phyloP scores from a whole-genome alignment of 164 flowering plant genomes.

The Aristolochia californica region DNA sequence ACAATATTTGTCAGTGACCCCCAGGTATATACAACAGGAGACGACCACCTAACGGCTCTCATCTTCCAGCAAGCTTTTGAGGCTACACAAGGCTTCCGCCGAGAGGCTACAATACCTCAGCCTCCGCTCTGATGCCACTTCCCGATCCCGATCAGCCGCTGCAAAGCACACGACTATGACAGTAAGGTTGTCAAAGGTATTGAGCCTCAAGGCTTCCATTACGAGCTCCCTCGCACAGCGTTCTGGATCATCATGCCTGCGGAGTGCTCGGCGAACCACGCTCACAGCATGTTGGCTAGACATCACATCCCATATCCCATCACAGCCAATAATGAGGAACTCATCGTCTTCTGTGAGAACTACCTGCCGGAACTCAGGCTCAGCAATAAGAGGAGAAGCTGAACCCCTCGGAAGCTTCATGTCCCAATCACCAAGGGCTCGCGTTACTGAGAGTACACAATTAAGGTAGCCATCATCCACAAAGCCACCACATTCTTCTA shows the following conservation, averaged over 20 bases:
- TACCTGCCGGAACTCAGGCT: constrained; percentile 56
- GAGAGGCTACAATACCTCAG: constrained; percentile 54
- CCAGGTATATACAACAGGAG: not conserved
- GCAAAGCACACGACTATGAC: constrained; percentile 68
- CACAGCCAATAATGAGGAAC: constrained; percentile 78
- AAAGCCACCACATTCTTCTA: constrained; percentile 55
- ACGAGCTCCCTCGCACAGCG: constrained; percentile 69
- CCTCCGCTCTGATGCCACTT: constrained; percentile 23
- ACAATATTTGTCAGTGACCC: not conserved
- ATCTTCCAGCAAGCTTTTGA: constrained; percentile 39
- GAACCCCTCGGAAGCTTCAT: constrained; percentile 64
- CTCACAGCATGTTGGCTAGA: constrained; percentile 74
- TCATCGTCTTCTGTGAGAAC: constrained; percentile 73
- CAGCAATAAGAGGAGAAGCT: constrained; percentile 65
- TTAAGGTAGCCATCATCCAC: constrained; percentile 78
- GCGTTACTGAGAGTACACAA: constrained; percentile 60
- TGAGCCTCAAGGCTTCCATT: constrained; percentile 48
- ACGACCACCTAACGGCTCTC: not conserved
- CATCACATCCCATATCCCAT: constrained; percentile 94
- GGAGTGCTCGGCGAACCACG: constrained; percentile 56
- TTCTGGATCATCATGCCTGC: constrained; percentile 62
- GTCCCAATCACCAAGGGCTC: constrained; percentile 93
- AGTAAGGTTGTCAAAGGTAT: constrained; percentile 68
- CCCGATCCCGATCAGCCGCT: constrained; percentile 16
- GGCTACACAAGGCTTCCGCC: constrained; percentile 46